Conservation (phyloP, 108 stramenopile species). For the Mediolabrus comicus region DNA sequence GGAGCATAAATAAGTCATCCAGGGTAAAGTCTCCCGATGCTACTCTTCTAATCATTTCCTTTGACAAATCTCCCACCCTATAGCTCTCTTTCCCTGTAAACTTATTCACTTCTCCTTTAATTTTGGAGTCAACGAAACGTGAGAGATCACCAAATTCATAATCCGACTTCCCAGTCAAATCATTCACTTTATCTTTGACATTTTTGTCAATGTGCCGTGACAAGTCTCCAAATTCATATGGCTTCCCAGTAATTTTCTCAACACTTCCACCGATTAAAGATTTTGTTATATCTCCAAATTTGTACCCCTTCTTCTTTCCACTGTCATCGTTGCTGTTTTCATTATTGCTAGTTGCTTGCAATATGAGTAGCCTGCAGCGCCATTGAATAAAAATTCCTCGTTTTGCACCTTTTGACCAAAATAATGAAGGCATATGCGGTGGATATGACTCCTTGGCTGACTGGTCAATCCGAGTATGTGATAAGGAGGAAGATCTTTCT, state of each 20-base stretch:
- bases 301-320: conserved; percentile 17
- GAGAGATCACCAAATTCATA: conserved; percentile 47
- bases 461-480: background rate
- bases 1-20: conserved; percentile 43
- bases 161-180: conserved; percentile 38
- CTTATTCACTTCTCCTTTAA: conserved; percentile 27
- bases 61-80: conserved; percentile 30
- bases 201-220: conserved; percentile 25
- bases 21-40: conserved; percentile 28
- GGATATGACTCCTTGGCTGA: background rate
- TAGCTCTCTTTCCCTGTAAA: conserved; percentile 27
- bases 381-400: background rate
- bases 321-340: conserved; percentile 4
- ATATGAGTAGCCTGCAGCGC: background rate
- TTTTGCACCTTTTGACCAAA: conserved; percentile 8
- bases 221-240: conserved; percentile 46
- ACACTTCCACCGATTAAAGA: conserved; percentile 35
- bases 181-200: conserved; percentile 29
- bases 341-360: background rate
- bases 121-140: conserved; percentile 25
- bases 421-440: background rate
- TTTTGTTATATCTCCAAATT: conserved; percentile 40
- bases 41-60: conserved; percentile 29
- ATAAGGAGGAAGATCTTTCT: background rate
- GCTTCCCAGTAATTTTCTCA: conserved; percentile 35